A percentile compares a stretch with the other conserved stretches of the same genome.
These are phyloP conservation scores for Microstegium vimineum DNA, from an alignment of 176 grass and related monocot genomes.

Conservation along the genomic window DNA sequence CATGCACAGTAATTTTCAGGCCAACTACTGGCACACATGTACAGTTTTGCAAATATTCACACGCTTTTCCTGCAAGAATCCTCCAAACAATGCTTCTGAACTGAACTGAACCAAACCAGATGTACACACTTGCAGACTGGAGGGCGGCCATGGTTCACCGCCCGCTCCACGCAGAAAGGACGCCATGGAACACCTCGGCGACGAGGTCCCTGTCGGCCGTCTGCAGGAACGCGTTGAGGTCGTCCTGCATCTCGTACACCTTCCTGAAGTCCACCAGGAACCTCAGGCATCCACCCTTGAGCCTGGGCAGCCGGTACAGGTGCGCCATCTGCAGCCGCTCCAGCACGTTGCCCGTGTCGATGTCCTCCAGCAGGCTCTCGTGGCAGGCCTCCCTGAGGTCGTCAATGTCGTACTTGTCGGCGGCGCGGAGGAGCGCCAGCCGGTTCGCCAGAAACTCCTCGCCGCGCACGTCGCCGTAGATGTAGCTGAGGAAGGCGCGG, in stretches of 20 bases:
- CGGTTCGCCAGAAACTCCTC: slow-evolving; percentile 75
- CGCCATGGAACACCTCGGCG: slow-evolving; percentile 71
- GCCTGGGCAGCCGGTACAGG: slow-evolving; percentile 50
- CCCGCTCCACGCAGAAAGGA: slow-evolving; percentile 81
- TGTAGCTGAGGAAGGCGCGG: slow-evolving; percentile 83
- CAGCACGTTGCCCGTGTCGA: slow-evolving; percentile 64
- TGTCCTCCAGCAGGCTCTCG: slow-evolving; percentile 83
- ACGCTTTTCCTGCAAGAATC: slow-evolving; percentile 28
- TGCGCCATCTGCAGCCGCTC: slow-evolving; percentile 75
- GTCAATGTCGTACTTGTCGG: slow-evolving; percentile 83
- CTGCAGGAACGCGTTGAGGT: slow-evolving; percentile 67
- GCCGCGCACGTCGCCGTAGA: slow-evolving; percentile 58
- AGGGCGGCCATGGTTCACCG: slow-evolving; percentile 30
- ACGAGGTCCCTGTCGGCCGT: slow-evolving; percentile 80
- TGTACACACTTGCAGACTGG: neutral
- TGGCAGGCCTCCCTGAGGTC: slow-evolving; percentile 89
- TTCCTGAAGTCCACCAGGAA: slow-evolving; percentile 94
- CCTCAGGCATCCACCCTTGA: slow-evolving; percentile 73
- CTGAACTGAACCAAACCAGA: slow-evolving; percentile 19
- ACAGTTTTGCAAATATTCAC: slow-evolving; percentile 31
- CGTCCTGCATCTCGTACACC: slow-evolving; percentile 82
- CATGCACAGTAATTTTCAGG: slow-evolving; percentile 23
- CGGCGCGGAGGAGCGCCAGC: slow-evolving; percentile 69
- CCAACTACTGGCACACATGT: slow-evolving; percentile 19
- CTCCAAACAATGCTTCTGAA: slow-evolving; percentile 18